phyloP scores from a whole-genome alignment of 2,329 filamentous ascomycete genomes.

The Aspergillus tanneri region DNA sequence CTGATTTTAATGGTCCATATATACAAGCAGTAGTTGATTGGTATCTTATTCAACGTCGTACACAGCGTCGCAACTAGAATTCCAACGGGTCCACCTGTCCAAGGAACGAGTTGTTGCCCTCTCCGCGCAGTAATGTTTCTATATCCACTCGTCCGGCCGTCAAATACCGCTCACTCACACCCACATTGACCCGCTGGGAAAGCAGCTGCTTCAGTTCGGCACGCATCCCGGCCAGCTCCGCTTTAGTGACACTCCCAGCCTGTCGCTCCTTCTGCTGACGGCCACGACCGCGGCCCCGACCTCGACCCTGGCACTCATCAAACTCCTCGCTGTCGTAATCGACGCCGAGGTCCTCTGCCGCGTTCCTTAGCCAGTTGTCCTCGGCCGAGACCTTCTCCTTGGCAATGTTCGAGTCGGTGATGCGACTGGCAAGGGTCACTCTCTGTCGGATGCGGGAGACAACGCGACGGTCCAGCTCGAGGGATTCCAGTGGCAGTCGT shows the following conservation, averaged over 20 bases:
- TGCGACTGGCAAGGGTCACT: slow-evolving; percentile 76
- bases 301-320: slow-evolving; percentile 55
- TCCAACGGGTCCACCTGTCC: slow-evolving; percentile 53
- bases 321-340: slow-evolving; percentile 92
- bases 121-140: slow-evolving; percentile 64
- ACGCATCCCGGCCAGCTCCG: slow-evolving; percentile 66
- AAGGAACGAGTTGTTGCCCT: slow-evolving; percentile 65
- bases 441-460: slow-evolving; percentile 74
- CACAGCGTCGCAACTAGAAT: slow-evolving; percentile 25
- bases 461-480: slow-evolving; percentile 80
- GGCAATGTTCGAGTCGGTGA: slow-evolving; percentile 77
- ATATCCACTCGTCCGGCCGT: slow-evolving; percentile 76
- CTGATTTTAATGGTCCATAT: not conserved
- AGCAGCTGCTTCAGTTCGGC: slow-evolving; percentile 72
- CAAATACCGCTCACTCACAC: slow-evolving; percentile 83
- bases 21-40: not conserved
- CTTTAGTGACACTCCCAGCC: slow-evolving; percentile 66
- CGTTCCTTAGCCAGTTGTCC: slow-evolving; percentile 77
- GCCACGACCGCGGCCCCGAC: slow-evolving; percentile 67
- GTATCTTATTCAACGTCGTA: slow-evolving; percentile 4
- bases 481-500: slow-evolving; percentile 66
- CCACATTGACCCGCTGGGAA: slow-evolving; percentile 73
- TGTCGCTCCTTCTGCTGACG: slow-evolving; percentile 72
- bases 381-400: slow-evolving; percentile 85
- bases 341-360: slow-evolving; percentile 88